Evolutionary conservation across 306 rosid species (phyloP), one percentile per base, ranked within the genome.

Genomic region (Clitoria ternatea): DNA sequence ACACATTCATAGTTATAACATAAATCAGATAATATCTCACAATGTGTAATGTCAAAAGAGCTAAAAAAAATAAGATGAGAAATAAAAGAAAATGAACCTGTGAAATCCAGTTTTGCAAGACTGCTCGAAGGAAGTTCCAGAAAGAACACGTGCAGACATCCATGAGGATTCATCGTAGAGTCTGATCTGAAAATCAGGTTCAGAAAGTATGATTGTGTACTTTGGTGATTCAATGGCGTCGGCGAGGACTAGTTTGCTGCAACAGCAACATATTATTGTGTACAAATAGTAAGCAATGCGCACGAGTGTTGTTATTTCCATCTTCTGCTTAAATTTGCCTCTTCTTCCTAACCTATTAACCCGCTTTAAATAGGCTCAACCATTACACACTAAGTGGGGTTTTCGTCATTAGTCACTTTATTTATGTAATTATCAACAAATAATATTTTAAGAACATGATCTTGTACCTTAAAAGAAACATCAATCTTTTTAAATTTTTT

Each of bases 121-220:
- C 11, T 84, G 68, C 3, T 87, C 57, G 18, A 85, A 89, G 36
- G 97, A 84, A 53, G 82, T 66, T 55, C 83, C 78, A 19, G 68
- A 73, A 19, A 72, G 70, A 56, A 29, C 85, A 8, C 60, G 49
- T 78, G 92, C 87, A 6, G 91, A 84, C 61, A 92, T 81, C 98
- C 96, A 89, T 0, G 82, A 71, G 66, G 89, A 76, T 60, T 89
- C 89, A 22, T 9, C 20, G 80, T 87, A 92, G 17, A 76, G 85
- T 80, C 96, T 89, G 75, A 89, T 78, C 82, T 92, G 84, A 52
- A 88, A 86, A 39, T 90, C 92, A 29, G 96, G 75, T 61, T 81
- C 83, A 27, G 88, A 64, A 5, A 32, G 61, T 37, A 90, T 73
- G 66, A 88, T 71, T 23, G 52, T 75, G 81, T 86, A 86, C 1